Evolutionary conservation across 2,329 filamentous ascomycete genomes (phyloP).

Genomic region (Botrytis aclada): DNA sequence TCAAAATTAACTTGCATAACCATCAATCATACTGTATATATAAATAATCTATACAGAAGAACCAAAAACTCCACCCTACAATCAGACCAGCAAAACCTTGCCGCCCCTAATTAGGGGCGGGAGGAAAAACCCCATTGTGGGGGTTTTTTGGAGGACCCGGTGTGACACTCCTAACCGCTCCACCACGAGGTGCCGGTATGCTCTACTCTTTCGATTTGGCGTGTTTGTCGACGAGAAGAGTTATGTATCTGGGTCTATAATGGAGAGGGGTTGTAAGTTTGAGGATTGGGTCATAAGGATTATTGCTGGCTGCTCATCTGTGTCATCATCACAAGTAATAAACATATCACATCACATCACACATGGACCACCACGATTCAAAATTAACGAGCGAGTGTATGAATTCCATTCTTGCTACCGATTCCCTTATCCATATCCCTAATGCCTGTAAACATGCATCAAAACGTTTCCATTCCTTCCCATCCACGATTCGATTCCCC

Average conservation of each 20-base stretch:
- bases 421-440: background rate
- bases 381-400: background rate
- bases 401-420: conserved; percentile 12
- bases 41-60: no score
- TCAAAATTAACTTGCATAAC: background rate
- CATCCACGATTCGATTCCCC: background rate
- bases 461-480: background rate
- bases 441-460: conserved; percentile 3
- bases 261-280: no score
- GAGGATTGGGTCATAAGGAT: background rate
- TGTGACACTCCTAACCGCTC: background rate
- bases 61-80: background rate
- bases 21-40: no score
- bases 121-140: background rate
- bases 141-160: background rate
- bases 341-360: background rate
- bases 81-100: background rate
- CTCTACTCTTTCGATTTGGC: background rate
- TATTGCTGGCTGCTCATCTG: background rate
- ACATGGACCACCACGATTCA: background rate
- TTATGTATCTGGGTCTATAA: background rate
- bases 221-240: background rate
- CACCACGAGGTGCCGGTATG: background rate
- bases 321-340: background rate
- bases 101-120: background rate